Evolutionary conservation across 768 basidiomycete genomes (phyloP), one percentile per base, ranked within the genome.

Genomic region (Pluteus cervinus): DNA sequence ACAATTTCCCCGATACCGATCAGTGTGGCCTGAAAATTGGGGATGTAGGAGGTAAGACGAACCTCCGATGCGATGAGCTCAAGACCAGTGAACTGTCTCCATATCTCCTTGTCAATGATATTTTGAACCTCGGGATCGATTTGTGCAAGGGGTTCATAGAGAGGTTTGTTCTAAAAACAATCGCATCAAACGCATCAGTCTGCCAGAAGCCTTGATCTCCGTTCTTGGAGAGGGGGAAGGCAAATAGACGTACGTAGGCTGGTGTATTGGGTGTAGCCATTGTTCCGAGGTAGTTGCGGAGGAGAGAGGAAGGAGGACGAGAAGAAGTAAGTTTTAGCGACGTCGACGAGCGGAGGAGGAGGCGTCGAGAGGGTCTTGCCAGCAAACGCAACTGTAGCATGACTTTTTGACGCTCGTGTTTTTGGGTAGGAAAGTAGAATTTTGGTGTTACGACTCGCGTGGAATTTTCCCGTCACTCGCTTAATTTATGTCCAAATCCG

Each of bases 61-160:
- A 93, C 92, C 81, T 98, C 96, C 42, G 94, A 97, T 37, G 96
- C 96, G 57, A 99, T 98, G 58, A 99, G 85, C 68, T 98, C 96
- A 45, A 99, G 81, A 40, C 94, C 94, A 32, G 89, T 88, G 62
- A 83, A 94, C 71, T 97, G 94, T 50, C 94, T 71, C 93, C 92
- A 98, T 65, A 89, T 94, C 73, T 98, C 91, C 71, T 89, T 90
- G 71, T 98, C 92, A 68, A 99, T 88, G 71, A 99, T 89, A 61
- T 93, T 90, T 64, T 91, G 79, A 56, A 99, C 80, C 59, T 86
- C 89, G 42, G 94, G 93, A 66, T 98, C 94, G 56, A 81, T 76
- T 72, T 98, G 81, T 8, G 86, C 73, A 36, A 99, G 74, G 46
- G 92, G 79, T 33, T 77, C 68, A 66, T 98, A 98, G 49, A 99